Evolutionary conservation across 1,139 yeast species (phyloP).

Genomic region (Barnettozyma hawaiiensis): DNA sequence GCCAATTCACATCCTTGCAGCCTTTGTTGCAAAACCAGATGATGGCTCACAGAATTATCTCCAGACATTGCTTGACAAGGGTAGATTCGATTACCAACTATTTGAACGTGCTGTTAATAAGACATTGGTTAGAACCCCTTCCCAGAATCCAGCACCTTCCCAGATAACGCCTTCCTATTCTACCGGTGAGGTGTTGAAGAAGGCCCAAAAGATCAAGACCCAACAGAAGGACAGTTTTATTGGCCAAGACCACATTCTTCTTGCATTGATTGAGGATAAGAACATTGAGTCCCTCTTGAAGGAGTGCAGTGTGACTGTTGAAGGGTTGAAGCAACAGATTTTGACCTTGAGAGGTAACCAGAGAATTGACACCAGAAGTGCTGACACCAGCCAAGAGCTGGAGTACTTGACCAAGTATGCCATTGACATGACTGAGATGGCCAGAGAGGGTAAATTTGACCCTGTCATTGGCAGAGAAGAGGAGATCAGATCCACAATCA

Average conservation of each 20-base stretch:
- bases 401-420: constrained; percentile 90
- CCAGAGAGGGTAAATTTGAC: constrained; percentile 90
- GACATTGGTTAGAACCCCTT: constrained; percentile 76
- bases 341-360: constrained; percentile 83
- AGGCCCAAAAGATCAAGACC: constrained; percentile 68
- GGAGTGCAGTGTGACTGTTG: constrained; percentile 63
- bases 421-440: constrained; percentile 86
- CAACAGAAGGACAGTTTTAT: constrained; percentile 88
- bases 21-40: constrained; percentile 74
- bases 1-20: constrained; percentile 88
- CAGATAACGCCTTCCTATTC: constrained; percentile 66
- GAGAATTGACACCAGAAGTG: constrained; percentile 88
- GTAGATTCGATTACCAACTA: constrained; percentile 79
- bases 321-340: constrained; percentile 75
- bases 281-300: constrained; percentile 69
- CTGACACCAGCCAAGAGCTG: constrained; percentile 79
- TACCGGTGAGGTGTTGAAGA: constrained; percentile 61
- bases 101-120: constrained; percentile 78
- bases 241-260: constrained; percentile 89
- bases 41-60: constrained; percentile 62
- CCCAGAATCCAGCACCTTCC: constrained; percentile 82
- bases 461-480: constrained; percentile 99
- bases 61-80: constrained; percentile 81
- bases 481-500: constrained; percentile 89
- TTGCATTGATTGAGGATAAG: constrained; percentile 78